Evolutionary conservation across 2,329 filamentous ascomycete species (phyloP), one percentile per base, ranked within the genome.

Genomic region (Parascedosporium putredinis): DNA sequence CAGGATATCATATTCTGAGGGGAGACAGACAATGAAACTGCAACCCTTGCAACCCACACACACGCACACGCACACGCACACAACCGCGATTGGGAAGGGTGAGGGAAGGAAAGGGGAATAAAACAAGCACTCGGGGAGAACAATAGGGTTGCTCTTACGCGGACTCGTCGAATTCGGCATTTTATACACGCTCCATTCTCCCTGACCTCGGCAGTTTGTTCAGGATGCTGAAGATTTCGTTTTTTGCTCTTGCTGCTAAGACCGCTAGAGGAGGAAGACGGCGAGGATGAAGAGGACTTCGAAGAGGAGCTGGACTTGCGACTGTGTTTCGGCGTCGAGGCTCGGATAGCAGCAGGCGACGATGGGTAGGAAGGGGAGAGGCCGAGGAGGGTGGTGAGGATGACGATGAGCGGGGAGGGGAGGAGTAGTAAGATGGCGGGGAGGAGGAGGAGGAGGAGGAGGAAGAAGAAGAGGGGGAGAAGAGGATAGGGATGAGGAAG

Each of bases 61-160:
- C n/a, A n/a, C n/a, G n/a, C n/a, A n/a, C n/a, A n/a, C n/a, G n/a
- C n/a, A n/a, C n/a, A n/a, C n/a, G n/a, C n/a, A n/a, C n/a, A n/a
- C n/a, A n/a, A n/a, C n/a, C n/a, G n/a, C n/a, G n/a, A n/a, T n/a
- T n/a, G n/a, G n/a, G n/a, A n/a, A n/a, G n/a, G 24, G 44, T 16
- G 44, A 27, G 10, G 38, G 24, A 16, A 18, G 12, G 7, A 18
- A 29, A 25, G 14, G 22, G 38, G 38, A 20, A 20, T 42, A 42
- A n/a, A n/a, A n/a, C n/a, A n/a, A n/a, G n/a, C n/a, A n/a, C n/a
- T n/a, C n/a, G n/a, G n/a, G n/a, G n/a, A n/a, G n/a, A n/a, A n/a
- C n/a, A n/a, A n/a, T n/a, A n/a, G n/a, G n/a, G n/a, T n/a, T 42
- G 38, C 18, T 31, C 49, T 51, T 51, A 51, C 49, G 43, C 49